Evolutionary conservation across 352 stramenopile genomes (phyloP).

Genomic region (Phytophthora litchii): DNA sequence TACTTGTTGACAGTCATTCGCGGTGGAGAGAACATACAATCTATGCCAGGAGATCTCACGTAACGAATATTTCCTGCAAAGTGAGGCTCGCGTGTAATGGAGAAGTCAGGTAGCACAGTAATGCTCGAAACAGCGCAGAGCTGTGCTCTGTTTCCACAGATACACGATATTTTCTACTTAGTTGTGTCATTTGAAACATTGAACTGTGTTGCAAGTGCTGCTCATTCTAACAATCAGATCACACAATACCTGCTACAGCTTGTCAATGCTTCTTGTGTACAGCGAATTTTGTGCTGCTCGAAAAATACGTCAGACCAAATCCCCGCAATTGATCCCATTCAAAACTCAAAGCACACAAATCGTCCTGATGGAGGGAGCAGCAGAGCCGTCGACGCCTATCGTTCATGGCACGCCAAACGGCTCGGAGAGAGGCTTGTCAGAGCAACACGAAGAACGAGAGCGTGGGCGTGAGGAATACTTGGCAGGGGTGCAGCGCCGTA

Average conservation of each 20-base stretch:
- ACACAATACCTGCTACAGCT: neutral
- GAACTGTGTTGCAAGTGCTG: neutral
- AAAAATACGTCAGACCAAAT: no score
- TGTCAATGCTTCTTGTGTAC: no score
- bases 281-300: no score
- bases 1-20: slow-evolving; percentile 41
- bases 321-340: no score
- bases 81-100: slow-evolving; percentile 35
- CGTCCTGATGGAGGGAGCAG: slow-evolving; percentile 23
- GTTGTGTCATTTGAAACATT: slow-evolving; percentile 6
- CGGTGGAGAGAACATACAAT: slow-evolving; percentile 56
- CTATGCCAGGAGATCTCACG: slow-evolving; percentile 76
- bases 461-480: slow-evolving; percentile 52
- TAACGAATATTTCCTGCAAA: slow-evolving; percentile 68
- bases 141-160: neutral
- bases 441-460: slow-evolving; percentile 24
- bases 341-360: no score
- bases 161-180: slow-evolving; percentile 1
- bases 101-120: neutral
- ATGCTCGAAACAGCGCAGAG: neutral
- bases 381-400: slow-evolving; percentile 6
- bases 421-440: slow-evolving; percentile 4
- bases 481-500: slow-evolving; percentile 45
- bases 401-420: slow-evolving; percentile 6
- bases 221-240: slow-evolving; percentile 7